Evolutionary conservation across 2,329 filamentous ascomycete genomes (phyloP), one percentile per base, ranked within the genome.

Genomic region (Akanthomyces lecanii): DNA sequence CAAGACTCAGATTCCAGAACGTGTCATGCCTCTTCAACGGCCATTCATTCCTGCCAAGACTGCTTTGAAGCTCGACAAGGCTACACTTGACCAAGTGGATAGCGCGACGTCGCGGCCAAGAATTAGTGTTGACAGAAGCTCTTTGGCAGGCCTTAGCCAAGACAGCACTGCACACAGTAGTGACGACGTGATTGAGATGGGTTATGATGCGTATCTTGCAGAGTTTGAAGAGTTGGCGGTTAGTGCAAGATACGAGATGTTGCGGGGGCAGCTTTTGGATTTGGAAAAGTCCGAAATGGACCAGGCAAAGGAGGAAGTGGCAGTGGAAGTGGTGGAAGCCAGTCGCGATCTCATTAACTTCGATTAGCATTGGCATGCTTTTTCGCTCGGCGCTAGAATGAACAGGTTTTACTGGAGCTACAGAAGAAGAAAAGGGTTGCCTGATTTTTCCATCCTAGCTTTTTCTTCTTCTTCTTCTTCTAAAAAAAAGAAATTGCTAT

Each of bases 211-310:
- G 1, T 54, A 36, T 21, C 23, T 54, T 45, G 50, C 38, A 1
- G 58, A 47, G 12, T 53, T 61, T 14, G 48, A 61, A 6, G 28
- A 36, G 28, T 10, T 61, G 58, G 58, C 40, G 3, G 11, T 18
- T 72, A 72, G 1, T 77, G 81, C 16, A 74, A 78, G 59, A 86
- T 83, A 23, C 85, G 83, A 6, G 89, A 83, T n/a, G 28, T 21
- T 25, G 33, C 1, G 4, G 14, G 25, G 36, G 18, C 4, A 25
- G 21, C 12, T 40, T 6, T n/a, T 40, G n/a, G n/a, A 40, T 12
- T 23, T 40, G 33, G 51, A 18, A 11, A 7, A n/a, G 6, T 23
- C 3, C 18, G 36, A 21, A 38, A 6, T 7, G 33, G 33, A 36
- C 7, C 33, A 36, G 33, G 8, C 6, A 2, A 36, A 36, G 7